Base-by-base conservation (phyloP, 257 asterid genomes). In the Knoxia roxburghii region DNA sequence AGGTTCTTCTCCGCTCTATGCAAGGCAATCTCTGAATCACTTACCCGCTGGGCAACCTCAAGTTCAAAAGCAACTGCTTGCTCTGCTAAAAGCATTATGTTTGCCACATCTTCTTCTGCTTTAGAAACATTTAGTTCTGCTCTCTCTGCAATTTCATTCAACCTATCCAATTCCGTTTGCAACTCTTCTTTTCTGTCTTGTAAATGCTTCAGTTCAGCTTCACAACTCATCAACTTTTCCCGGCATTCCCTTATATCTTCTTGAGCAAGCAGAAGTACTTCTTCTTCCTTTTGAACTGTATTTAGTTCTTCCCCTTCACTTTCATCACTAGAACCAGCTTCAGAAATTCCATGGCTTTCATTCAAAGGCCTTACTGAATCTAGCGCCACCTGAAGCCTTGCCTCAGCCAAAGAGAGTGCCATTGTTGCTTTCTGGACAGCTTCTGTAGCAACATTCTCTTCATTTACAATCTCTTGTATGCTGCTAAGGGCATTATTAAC, bases 41-140 rank as follows among this genome's bases (percentile, higher is more conserved):
- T 83, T 61, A 84, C 97, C 64, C 81, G 77, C 69, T 94, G 95
- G 27, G 92, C 85, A 62, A 93, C 97, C 88, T 86, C 95, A 54
- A 94, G 96, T 77, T 94, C 96, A 39, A 82, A 69, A 57, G 99
- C 95, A 67, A 94, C 99, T 71, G 99, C 96, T 83, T 89, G 87
- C 81, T 94, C 97, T 29, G 99, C 99, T 80, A 94, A 83, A 81
- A 86, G 86, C 99, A 94, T 94, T 71, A 94, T 90, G 78, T 83
- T 86, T 59, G 95, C 85, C 69, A 94, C 99, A 64, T 88, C 99
- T 75, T 94, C 99, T 76, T 94, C 97, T 4, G 96, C 95, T 76
- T 79, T 84, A 52, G 83, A 70, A 74, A 78, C 91, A 72, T 74
- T 83, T 61, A 63, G 51, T 56, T 87, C 89, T 61, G 92, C 85